Conservation (phyloP, 1,139 yeast species). For the Pneumocystis murina region DNA sequence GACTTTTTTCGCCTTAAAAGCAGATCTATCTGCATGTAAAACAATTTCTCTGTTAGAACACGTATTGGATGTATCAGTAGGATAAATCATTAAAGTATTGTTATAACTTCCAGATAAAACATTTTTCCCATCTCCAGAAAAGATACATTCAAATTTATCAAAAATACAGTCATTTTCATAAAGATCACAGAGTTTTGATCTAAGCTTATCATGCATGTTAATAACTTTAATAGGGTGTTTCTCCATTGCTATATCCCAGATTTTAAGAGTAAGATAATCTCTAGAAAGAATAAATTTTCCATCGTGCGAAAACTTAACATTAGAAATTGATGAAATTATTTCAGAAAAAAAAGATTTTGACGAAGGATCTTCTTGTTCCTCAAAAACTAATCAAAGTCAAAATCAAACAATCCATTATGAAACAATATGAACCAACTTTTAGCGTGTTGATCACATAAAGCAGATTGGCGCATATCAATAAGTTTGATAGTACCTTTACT, state of each 20-base stretch:
- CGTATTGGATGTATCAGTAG: constrained; percentile 37
- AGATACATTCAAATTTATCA: constrained; percentile 94
- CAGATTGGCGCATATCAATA: constrained; percentile 92
- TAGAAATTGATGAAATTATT: constrained; percentile 86
- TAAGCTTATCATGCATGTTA: constrained; percentile 85
- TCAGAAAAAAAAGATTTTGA: constrained; percentile 94
- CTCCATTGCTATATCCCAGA: constrained; percentile 98
- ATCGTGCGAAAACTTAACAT: constrained; percentile 80
- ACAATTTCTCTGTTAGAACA: constrained; percentile 62
- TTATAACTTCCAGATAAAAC: constrained; percentile 96
- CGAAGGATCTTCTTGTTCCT: constrained; percentile 84
- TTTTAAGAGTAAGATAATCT: constrained; percentile 92
- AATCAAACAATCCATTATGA: background rate
- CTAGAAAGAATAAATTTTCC: constrained; percentile 91
- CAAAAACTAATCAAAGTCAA: constrained; percentile 36
- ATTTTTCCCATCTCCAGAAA: constrained; percentile 81
- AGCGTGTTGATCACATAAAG: constrained; percentile 82
- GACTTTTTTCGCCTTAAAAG: constrained; percentile 68
- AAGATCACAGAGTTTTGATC: constrained; percentile 88
- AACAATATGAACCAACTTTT: constrained; percentile 26
- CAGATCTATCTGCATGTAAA: constrained; percentile 94
- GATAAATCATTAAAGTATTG: constrained; percentile 93
- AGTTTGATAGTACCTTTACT: constrained; percentile 91
- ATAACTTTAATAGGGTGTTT: constrained; percentile 86
- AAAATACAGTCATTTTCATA: constrained; percentile 97